Base-by-base conservation (phyloP, 352 stramenopile species). In the Discostella stelligera region DNA sequence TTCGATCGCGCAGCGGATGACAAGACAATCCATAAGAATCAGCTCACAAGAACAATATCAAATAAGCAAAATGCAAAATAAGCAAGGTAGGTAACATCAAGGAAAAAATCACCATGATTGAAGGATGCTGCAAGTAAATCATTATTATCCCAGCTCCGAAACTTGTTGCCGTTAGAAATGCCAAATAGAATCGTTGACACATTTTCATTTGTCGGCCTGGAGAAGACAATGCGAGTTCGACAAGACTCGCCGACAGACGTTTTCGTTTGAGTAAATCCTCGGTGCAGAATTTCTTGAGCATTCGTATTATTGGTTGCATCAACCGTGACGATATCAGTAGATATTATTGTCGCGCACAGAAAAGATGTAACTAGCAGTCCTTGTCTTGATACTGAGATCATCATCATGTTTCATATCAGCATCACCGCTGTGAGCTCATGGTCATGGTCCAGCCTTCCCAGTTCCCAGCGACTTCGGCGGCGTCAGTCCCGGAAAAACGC, bases 221-320 rank as follows among this genome's bases (percentile, higher is more conserved):
- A 21, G 53, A 73, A 70, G 18, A 61, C 76, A 10, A 81, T 73
- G 6, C 74, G 56, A 25, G 74, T 81, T 50, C 66, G 61, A 37
- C 59, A 69, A 20, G 39, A 53, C 18, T n/a, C n/a, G n/a, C n/a
- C n/a, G n/a, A n/a, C n/a, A n/a, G n/a, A n/a, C n/a, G n/a, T n/a
- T n/a, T n/a, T n/a, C n/a, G n/a, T n/a, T n/a, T n/a, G n/a, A n/a
- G n/a, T n/a, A n/a, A 32, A 32, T 32, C 27, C 27, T 32, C 5
- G 27, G 27, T 32, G 27, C 16, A n/a, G n/a, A n/a, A 55, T 30
- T 55, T 58, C 16, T 16, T 39, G 61, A 27, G 11, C 59, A 37
- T 23, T 7, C 11, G 48, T 6, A 27, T 32, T 61, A n/a, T 58
- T 67, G 21, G 8, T 30, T 32, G 9, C 32, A 37, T 30, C 8